phyloP scores from a whole-genome alignment of 1,284 basidiomycete species.

The Microbotryum silenes-acaulis region DNA sequence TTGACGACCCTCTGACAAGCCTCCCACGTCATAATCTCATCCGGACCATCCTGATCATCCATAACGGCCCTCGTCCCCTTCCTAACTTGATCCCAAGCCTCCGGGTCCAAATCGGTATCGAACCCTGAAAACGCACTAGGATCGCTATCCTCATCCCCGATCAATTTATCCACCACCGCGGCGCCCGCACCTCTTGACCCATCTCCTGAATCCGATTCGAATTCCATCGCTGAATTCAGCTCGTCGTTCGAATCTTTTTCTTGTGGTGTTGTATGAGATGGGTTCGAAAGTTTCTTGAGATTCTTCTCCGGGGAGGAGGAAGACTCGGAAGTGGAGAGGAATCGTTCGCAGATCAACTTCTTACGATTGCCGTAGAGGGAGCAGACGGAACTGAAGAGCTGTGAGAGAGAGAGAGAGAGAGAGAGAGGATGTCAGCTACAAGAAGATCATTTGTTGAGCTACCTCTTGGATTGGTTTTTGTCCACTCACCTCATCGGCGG shows the following conservation, averaged over 20 bases:
- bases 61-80: background rate
- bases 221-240: too few relatives aligned
- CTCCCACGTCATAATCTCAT: conserved; percentile 17
- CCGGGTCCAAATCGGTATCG: background rate
- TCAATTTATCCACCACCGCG: background rate
- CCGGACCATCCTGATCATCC: conserved; percentile 1
- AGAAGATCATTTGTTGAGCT: background rate
- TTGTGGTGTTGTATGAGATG: too few relatives aligned
- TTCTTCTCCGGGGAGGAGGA: background rate
- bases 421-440: background rate
- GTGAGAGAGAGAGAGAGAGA: background rate
- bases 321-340: background rate
- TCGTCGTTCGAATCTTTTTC: too few relatives aligned
- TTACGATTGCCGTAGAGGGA: conserved; percentile 19
- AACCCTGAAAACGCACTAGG: background rate
- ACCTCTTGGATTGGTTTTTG: too few relatives aligned
- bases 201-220: too few relatives aligned
- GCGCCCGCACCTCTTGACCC: background rate
- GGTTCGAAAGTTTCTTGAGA: too few relatives aligned
- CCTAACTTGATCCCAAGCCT: background rate
- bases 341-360: conserved; percentile 10
- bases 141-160: background rate
- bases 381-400: conserved; percentile 21
- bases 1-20: conserved; percentile 21
- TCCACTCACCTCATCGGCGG: conserved; percentile 8